These are phyloP conservation scores for Alternaria alternata DNA, from an alignment of 2,329 filamentous ascomycete species.

Conservation along the genomic window DNA sequence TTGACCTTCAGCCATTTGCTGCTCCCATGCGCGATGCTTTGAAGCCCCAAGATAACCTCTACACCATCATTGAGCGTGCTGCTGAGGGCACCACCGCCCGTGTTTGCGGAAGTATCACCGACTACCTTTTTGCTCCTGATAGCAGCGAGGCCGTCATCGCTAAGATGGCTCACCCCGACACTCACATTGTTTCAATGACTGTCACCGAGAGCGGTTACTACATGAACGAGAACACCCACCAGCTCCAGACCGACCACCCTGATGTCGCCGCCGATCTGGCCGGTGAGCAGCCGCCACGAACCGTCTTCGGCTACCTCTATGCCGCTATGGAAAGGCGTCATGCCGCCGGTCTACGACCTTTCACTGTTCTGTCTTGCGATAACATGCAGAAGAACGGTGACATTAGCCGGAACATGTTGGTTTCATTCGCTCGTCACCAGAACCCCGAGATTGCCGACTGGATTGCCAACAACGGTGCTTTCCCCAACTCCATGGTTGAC, in stretches of 20 bases:
- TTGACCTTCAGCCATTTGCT: conserved; percentile 38
- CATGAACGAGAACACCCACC: conserved; percentile 42
- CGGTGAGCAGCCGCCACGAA: conserved; percentile 33
- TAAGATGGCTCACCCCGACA: conserved; percentile 41
- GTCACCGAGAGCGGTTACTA: conserved; percentile 43
- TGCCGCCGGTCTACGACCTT: conserved; percentile 36
- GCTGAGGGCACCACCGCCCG: conserved; percentile 33
- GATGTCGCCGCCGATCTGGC: conserved; percentile 37
- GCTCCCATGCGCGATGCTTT: conserved; percentile 38
- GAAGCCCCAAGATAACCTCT: conserved; percentile 36
- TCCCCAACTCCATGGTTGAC: conserved; percentile 45
- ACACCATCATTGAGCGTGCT: conserved; percentile 39
- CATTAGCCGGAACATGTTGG: conserved; percentile 38
- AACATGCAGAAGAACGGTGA: conserved; percentile 44
- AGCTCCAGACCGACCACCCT: conserved; percentile 36
- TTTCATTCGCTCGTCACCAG: conserved; percentile 33
- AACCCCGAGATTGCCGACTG: conserved; percentile 36
- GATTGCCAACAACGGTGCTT: conserved; percentile 39
- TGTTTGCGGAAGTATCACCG: conserved; percentile 37
- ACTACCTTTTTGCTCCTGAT: conserved; percentile 41
- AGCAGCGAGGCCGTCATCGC: conserved; percentile 39
- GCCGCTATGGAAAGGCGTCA: conserved; percentile 35
- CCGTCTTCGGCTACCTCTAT: conserved; percentile 39
- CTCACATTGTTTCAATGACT: conserved; percentile 42
- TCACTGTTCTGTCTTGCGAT: conserved; percentile 42